Conservation (phyloP, 352 stramenopile species). For the Phytophthora quininea region DNA sequence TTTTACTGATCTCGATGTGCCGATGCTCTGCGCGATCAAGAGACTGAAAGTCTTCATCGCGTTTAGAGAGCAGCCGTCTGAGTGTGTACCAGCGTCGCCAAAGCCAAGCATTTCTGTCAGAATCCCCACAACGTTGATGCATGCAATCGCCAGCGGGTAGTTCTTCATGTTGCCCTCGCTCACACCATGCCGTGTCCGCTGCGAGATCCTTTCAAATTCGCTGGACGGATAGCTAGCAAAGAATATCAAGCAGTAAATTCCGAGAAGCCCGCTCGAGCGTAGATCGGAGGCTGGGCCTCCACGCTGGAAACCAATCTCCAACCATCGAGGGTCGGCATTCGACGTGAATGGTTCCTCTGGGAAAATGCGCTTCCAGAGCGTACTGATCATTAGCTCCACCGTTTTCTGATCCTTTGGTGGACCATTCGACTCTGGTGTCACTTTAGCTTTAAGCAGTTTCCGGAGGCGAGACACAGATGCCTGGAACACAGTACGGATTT, state of each 20-base stretch:
- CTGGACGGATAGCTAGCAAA: slow-evolving; percentile 72
- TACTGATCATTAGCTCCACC: slow-evolving; percentile 81
- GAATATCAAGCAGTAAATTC: slow-evolving; percentile 85
- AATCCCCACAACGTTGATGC: slow-evolving; percentile 82
- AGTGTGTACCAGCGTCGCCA: slow-evolving; percentile 80
- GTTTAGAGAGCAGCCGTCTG: slow-evolving; percentile 62
- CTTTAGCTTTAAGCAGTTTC: slow-evolving; percentile 77
- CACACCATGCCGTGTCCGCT: slow-evolving; percentile 78
- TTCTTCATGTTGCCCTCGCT: slow-evolving; percentile 90
- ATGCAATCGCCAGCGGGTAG: slow-evolving; percentile 87
- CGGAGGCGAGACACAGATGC: slow-evolving; percentile 71
- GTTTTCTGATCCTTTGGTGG: slow-evolving; percentile 74
- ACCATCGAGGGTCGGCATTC: slow-evolving; percentile 78
- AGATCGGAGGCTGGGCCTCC: slow-evolving; percentile 83
- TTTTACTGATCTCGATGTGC: slow-evolving; percentile 28
- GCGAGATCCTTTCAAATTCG: slow-evolving; percentile 75
- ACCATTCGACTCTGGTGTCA: slow-evolving; percentile 74
- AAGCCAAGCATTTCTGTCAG: slow-evolving; percentile 81
- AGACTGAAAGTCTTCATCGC: slow-evolving; percentile 82
- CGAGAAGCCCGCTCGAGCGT: slow-evolving; percentile 82
- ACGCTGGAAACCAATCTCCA: slow-evolving; percentile 85
- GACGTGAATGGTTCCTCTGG: slow-evolving; percentile 64
- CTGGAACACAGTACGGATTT: slow-evolving; percentile 72
- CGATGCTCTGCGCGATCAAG: slow-evolving; percentile 64
- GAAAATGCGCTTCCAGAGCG: slow-evolving; percentile 74